Evolutionary conservation across 192 early-diverging fungal species (phyloP), one percentile per base, ranked within the genome.

Genomic region (Coemansia sp.): DNA sequence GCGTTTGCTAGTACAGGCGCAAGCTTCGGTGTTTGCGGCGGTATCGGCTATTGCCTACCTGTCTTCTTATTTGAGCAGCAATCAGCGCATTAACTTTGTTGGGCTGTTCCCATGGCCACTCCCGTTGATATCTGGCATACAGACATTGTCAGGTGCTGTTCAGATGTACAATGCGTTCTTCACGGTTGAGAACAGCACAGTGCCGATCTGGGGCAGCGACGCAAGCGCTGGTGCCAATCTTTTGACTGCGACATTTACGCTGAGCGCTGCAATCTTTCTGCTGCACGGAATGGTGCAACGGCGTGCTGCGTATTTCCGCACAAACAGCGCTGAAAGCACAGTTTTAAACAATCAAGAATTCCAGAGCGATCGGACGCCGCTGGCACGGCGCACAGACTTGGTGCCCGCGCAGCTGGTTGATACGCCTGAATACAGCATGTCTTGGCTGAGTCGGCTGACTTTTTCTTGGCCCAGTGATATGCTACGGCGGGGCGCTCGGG

Each of bases 391-490:
- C 27, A 54, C 57, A 7, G 75, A 68, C n/a, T 39, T 51, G 32
- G 45, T 52, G 26, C 26, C 55, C 2, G 24, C 35, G 8, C 62
- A 65, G 41, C 71, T 78, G 9, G 55, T 64, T 1, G 66, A 71
- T 19, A 73, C 73, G 1, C 69, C 65, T 37, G 82, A 83, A 50
- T 52, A 26, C 60, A 62, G 54, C 20, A 41, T 38, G 4, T 73
- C 73, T 23, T 66, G 66, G 72, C 62, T 60, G 19, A 57, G 64
- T 41, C 49, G 41, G 20, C 64, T 75, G 59, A 66, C 73, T n/a
- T 92, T 89, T 57, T 60, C 66, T 19, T 89, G 87, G 83, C 59
- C 85, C 3, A 86, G 84, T 69, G 64, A 83, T 10, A 50, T 94
- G 16, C 70, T 94, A 54, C 64, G 74, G 10, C 69, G 78, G 8